A percentile compares a stretch with the other conserved stretches of the same genome.
Evolutionary conservation across 208 protist species (phyloP).

Genomic region (Wallacemonas sp.): DNA sequence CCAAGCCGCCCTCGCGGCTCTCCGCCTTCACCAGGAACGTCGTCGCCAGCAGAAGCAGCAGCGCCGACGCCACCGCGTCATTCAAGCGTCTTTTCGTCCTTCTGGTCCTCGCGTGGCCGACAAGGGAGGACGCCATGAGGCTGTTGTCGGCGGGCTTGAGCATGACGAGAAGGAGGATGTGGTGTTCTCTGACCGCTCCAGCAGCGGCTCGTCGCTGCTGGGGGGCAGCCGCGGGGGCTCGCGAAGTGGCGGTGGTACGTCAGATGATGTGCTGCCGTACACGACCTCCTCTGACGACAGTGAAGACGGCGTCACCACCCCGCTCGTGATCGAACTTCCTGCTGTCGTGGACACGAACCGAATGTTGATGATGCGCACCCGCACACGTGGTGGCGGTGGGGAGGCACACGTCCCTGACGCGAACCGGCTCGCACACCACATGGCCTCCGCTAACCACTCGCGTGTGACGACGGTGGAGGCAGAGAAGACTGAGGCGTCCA

Average conservation of each 20-base stretch:
- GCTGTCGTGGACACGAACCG: background rate
- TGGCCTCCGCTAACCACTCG: background rate
- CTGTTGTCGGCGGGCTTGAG: background rate
- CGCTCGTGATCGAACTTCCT: conserved; percentile 3
- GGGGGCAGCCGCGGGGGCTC: too few species aligned
- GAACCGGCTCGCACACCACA: background rate
- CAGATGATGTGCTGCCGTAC: conserved; percentile 7
- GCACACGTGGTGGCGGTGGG: background rate
- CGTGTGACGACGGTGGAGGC: too few species aligned
- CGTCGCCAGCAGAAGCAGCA: conserved; percentile 5
- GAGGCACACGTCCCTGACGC: background rate
- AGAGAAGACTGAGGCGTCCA: too few species aligned
- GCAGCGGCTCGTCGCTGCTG: background rate
- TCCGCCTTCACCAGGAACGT: conserved; percentile 8
- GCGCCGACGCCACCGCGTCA: background rate
- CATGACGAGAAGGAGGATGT: conserved; percentile 1
- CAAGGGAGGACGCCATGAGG: background rate
- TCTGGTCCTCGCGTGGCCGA: background rate
- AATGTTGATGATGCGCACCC: background rate
- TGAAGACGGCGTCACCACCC: background rate
- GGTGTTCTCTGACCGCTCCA: conserved; percentile 2
- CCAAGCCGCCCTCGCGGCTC: conserved; percentile 4
- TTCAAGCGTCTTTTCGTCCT: background rate
- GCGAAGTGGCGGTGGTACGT: background rate
- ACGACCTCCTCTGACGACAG: background rate